Conservation (phyloP, 345 rosid species). For the Bruguiera sexangula region DNA sequence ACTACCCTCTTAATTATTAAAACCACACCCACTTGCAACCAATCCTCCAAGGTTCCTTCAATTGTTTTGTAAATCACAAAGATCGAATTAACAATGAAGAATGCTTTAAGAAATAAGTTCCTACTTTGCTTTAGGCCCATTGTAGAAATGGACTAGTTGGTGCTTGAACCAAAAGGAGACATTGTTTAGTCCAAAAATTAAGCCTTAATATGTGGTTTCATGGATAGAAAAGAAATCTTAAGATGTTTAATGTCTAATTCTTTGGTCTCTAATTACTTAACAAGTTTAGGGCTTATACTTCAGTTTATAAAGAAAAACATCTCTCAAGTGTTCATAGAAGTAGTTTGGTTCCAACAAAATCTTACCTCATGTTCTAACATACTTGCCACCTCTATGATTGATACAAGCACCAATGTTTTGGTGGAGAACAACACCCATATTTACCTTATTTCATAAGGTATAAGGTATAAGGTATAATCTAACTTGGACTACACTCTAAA, state of each 20-base stretch:
- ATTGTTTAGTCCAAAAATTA: background rate
- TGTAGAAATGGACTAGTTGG: constrained; percentile 30
- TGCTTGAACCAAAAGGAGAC: constrained; percentile 13
- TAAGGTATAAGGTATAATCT: no score
- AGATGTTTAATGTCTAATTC: constrained; percentile 3
- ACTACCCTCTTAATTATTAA: background rate
- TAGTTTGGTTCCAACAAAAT: no score
- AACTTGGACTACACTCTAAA: no score
- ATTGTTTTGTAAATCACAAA: background rate
- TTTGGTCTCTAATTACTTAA: background rate
- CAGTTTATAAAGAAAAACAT: constrained; percentile 19
- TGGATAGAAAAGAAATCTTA: background rate
- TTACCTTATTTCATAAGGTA: no score
- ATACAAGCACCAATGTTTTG: no score
- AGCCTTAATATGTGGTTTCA: background rate
- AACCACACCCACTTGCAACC: background rate
- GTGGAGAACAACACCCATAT: no score
- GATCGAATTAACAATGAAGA: constrained; percentile 12
- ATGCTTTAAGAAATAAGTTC: constrained; percentile 38
- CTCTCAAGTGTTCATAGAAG: constrained; percentile 22
- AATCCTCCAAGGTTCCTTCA: background rate
- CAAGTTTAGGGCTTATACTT: constrained; percentile 11
- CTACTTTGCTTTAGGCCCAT: constrained; percentile 45
- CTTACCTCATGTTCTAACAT: no score
- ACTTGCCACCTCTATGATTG: no score